Evolutionary conservation across 1,284 basidiomycete genomes (phyloP), one percentile per base, ranked within the genome.

Genomic region (Ustilago trichophora): DNA sequence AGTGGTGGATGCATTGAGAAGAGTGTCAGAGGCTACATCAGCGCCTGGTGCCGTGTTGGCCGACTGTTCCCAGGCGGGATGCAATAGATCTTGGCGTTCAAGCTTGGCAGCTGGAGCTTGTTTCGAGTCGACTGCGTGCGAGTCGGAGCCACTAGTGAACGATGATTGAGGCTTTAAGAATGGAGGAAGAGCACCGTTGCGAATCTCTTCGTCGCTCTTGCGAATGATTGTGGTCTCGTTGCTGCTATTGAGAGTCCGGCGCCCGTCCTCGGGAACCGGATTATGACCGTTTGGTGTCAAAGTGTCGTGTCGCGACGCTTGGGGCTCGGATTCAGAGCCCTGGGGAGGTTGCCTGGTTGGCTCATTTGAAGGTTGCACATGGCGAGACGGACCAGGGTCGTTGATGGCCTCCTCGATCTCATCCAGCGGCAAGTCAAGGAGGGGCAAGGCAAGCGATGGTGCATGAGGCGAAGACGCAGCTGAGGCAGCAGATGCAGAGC

Each of bases 381-480:
- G 26, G 16, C 26, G 35, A n/a, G 44, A 31, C 6, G 41, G n/a
- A 7, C 21, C 31, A 10, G 40, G 8, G 31, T 40, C 36, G 6
- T 21, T 24, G 41, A 52, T 29, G 3, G 49, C 60, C 24, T 62
- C 57, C 37, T 67, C 64, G 35, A 62, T 49, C 35, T 68, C 33
- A 27, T 58, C 46, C 6, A 68, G 24, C 4, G 64, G 64, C 26
- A 67, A 21, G 11, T 67, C 64, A 25, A 67, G 64, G 15, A 67
- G 21, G 2, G 64, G 64, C 29, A 62, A 27, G 2, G 50, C 42
- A 19, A 26, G 24, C 1, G 42, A n/a, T 13, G 27, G 13, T 15
- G 32, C 15, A 3, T n/a, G 6, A 21, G 41, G 26, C 1, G 46
- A 50, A 12, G 54, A 36, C 18, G 25, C 11, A 2, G 32, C 31